Conservation (phyloP, 2,329 filamentous ascomycete genomes). For the Oidium heveae region DNA sequence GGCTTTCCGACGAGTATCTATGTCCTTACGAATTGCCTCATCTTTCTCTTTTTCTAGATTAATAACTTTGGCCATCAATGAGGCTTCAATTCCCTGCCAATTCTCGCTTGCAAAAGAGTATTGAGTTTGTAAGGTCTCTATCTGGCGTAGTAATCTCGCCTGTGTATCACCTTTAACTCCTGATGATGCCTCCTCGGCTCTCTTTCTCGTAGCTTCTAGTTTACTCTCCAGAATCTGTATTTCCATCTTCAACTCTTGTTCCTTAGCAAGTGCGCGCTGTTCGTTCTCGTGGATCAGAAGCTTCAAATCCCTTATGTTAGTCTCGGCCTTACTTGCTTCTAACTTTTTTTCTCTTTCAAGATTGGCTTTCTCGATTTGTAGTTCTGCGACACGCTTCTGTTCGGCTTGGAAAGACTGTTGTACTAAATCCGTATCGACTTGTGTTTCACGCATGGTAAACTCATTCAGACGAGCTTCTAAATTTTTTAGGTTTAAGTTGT, state of each 20-base stretch:
- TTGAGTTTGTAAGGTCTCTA: conserved; percentile 87
- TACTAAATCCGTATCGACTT: conserved; percentile 38
- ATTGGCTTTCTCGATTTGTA: conserved; percentile 33
- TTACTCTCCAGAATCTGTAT: conserved; percentile 59
- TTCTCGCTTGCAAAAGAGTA: conserved; percentile 88
- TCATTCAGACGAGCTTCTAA: conserved; percentile 45
- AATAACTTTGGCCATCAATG: conserved; percentile 49
- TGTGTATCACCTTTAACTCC: conserved; percentile 61
- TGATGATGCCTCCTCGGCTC: conserved; percentile 74
- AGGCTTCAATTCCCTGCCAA: conserved; percentile 89
- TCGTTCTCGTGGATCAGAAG: conserved; percentile 49
- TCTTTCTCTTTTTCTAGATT: conserved; percentile 76
- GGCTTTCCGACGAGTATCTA: conserved; percentile 69
- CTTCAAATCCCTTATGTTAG: conserved; percentile 44
- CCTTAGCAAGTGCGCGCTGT: conserved; percentile 40
- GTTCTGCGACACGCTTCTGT: conserved; percentile 25
- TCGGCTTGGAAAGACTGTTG: conserved; percentile 44
- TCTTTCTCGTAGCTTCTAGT: conserved; percentile 61
- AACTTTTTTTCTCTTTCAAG: conserved; percentile 60
- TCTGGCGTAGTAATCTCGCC: conserved; percentile 72
- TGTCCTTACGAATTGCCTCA: conserved; percentile 59
- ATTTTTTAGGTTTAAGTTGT: conserved; percentile 38
- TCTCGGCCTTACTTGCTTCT: conserved; percentile 40
- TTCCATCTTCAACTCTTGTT: conserved; percentile 63
- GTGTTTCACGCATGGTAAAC: conserved; percentile 38